Percentiles rank a stretch among this genome's conserved stretches.
Evolutionary conservation across 306 rosid genomes (phyloP).

Genomic region (Boehmeria nivea): DNA sequence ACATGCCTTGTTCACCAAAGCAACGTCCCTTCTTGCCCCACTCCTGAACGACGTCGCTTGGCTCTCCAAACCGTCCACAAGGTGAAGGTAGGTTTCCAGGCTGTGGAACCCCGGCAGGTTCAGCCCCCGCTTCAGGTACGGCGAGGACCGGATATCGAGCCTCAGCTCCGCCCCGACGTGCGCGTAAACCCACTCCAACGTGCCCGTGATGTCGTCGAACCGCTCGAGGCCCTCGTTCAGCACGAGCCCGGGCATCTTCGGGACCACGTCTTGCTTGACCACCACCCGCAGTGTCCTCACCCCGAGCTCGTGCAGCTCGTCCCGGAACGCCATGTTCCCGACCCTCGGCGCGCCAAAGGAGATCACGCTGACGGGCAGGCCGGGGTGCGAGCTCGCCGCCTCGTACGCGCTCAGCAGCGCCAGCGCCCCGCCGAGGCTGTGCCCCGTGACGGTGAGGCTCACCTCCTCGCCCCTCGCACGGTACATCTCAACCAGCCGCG

Average conservation of each 20-base stretch:
- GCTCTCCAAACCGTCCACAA: slow-evolving; percentile 50
- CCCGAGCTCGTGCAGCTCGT: slow-evolving; percentile 42
- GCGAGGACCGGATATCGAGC: slow-evolving; percentile 46
- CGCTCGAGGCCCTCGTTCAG: slow-evolving; percentile 40
- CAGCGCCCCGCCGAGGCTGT: slow-evolving; percentile 71
- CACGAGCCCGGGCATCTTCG: slow-evolving; percentile 47
- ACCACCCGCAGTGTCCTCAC: slow-evolving; percentile 41
- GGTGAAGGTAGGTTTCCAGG: slow-evolving; percentile 64
- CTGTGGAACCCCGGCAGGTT: slow-evolving; percentile 49
- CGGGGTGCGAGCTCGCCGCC: slow-evolving; percentile 28
- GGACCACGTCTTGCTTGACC: slow-evolving; percentile 54
- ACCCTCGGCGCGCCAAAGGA: slow-evolving; percentile 76
- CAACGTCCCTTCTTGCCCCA: slow-evolving; percentile 56
- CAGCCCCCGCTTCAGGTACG: slow-evolving; percentile 41
- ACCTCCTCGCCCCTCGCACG: slow-evolving; percentile 41
- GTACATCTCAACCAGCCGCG: slow-evolving; percentile 26
- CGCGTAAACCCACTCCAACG: slow-evolving; percentile 51
- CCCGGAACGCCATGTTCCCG: slow-evolving; percentile 54
- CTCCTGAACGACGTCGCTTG: slow-evolving; percentile 23
- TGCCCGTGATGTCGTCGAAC: slow-evolving; percentile 35
- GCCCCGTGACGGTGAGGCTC: slow-evolving; percentile 66
- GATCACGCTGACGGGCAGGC: slow-evolving; percentile 40
- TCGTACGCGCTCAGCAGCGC: slow-evolving; percentile 58
- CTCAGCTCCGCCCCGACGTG: slow-evolving; percentile 50
- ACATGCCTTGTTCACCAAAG: slow-evolving; percentile 61